Evolutionary conservation across 2,329 filamentous ascomycete species (phyloP), one percentile per base, ranked within the genome.

Genomic region (Clonostachys solani): DNA sequence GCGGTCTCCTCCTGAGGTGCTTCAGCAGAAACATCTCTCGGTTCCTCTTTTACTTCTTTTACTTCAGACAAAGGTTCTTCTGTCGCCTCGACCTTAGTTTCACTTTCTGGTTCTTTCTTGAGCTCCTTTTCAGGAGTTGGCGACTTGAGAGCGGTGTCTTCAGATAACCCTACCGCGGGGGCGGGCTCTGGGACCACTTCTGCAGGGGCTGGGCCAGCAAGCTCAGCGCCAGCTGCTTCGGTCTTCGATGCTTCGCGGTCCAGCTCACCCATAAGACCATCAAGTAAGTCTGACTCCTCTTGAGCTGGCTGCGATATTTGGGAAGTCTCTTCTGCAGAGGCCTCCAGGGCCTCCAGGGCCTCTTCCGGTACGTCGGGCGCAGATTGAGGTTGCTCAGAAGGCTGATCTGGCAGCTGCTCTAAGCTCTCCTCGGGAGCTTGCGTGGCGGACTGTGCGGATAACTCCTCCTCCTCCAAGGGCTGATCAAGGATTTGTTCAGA

Each of bases 231-330:
- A n/a, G 18, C 13, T 12, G 17, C 10, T 17, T 17, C 44, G 6
- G 33, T 33, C 15, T 46, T 42, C 16, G 44, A 35, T 9, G 53
- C 58, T 48, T 73, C 69, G 33, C 68, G 64, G 47, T 74, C 67
- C 35, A 75, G 61, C 34, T 71, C 72, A 2, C 69, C 64, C 53
- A 75, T 67, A 2, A 75, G 56, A n/a, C 65, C 69, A n/a, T 65
- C 68, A 18, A 75, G 64, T 35, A 75, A 47, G 54, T 76, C 71
- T 8, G 68, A 63, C 23, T 70, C 68, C 13, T 68, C 65, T 3
- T 64, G 58, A 33, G 61, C 62, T 9, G 44, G 33, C 4, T 47
- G 23, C 16, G 63, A 38, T 9, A 35, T 41, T 15, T 40, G 46
- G 29, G 42, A 12, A 7, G 44, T 18, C 37, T 42, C 37, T 19